Percentiles rank a stretch among this genome's conserved stretches.
phyloP scores from a whole-genome alignment of 495 filamentous ascomycete genomes.

The Acidiella bohemica region DNA sequence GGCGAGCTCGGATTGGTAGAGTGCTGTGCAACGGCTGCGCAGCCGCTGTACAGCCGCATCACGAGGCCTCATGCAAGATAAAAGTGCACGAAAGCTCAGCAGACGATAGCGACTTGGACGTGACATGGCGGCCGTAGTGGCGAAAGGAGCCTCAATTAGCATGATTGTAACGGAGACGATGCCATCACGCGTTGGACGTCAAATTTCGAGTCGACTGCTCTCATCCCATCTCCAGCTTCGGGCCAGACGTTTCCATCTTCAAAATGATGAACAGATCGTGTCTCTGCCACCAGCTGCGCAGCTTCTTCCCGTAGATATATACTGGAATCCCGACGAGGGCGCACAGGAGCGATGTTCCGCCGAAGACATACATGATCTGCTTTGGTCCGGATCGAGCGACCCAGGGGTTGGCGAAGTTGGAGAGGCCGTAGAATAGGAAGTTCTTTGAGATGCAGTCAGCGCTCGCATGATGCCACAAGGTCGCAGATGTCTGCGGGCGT shows the following conservation, averaged over 20 bases:
- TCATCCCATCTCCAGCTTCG: conserved; percentile 3
- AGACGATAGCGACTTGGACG: too few species aligned
- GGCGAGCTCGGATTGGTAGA: too few species aligned
- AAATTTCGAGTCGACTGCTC: too few species aligned
- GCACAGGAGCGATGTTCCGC: conserved; percentile 11
- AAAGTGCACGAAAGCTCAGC: too few species aligned
- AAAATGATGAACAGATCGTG: conserved; percentile 12
- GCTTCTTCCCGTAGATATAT: conserved; percentile 14
- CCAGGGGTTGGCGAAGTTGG: conserved; percentile 14
- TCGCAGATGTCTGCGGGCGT: not conserved
- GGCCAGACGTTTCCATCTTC: conserved; percentile 7
- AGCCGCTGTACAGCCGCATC: too few species aligned
- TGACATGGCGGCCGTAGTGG: too few species aligned
- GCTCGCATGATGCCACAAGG: not conserved
- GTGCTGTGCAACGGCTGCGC: too few species aligned
- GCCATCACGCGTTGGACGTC: too few species aligned
- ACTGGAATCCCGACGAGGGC: conserved; percentile 10
- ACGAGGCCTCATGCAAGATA: too few species aligned
- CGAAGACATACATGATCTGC: conserved; percentile 15
- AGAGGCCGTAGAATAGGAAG: conserved; percentile 18
- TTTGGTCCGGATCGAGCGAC: conserved; percentile 4
- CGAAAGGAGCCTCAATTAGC: too few species aligned
- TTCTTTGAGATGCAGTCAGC: conserved; percentile 1
- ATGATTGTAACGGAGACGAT: too few species aligned
- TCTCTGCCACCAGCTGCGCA: conserved; percentile 13